A percentile compares a stretch with the other conserved stretches of the same genome.
These are phyloP conservation scores for Flaveria sonorensis DNA, from an alignment of 129 eudicot species.

Conservation along the genomic window DNA sequence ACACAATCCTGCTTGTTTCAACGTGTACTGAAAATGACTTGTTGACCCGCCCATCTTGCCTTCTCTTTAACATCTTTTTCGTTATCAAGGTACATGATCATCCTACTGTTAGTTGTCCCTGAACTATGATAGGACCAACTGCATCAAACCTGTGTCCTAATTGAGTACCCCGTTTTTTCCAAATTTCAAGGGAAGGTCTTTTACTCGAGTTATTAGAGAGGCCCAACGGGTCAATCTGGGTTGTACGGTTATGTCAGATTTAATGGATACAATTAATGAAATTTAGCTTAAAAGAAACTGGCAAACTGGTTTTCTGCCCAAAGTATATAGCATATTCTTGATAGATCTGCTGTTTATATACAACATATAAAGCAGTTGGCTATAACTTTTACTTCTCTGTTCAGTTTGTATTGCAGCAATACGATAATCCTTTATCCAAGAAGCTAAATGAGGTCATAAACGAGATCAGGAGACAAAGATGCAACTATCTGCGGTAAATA, in stretches of 20 bases:
- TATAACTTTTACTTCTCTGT: slow-evolving; percentile 15
- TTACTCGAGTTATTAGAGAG: background rate
- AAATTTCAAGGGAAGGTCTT: background rate
- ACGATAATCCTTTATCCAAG: slow-evolving; percentile 86
- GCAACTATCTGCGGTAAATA: slow-evolving; percentile 79
- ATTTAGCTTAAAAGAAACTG: background rate
- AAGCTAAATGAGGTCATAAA: slow-evolving; percentile 75
- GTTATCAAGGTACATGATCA: background rate
- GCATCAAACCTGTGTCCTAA: background rate
- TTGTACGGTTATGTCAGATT: background rate
- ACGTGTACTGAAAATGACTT: background rate
- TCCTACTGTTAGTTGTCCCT: background rate
- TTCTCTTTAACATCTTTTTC: background rate
- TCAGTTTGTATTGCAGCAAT: slow-evolving; percentile 86
- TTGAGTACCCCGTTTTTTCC: background rate
- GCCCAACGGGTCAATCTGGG: background rate
- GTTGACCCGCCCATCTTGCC: background rate
- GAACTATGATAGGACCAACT: background rate
- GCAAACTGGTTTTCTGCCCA: too few relatives aligned
- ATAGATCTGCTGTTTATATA: background rate
- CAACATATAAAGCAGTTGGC: background rate
- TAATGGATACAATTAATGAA: background rate
- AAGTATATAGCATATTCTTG: background rate
- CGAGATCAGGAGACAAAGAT: slow-evolving; percentile 91
- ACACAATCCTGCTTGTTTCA: background rate